Evolutionary conservation across 768 basidiomycete genomes (phyloP), one percentile per base, ranked within the genome.

Genomic region (Coprinopsis sp.): DNA sequence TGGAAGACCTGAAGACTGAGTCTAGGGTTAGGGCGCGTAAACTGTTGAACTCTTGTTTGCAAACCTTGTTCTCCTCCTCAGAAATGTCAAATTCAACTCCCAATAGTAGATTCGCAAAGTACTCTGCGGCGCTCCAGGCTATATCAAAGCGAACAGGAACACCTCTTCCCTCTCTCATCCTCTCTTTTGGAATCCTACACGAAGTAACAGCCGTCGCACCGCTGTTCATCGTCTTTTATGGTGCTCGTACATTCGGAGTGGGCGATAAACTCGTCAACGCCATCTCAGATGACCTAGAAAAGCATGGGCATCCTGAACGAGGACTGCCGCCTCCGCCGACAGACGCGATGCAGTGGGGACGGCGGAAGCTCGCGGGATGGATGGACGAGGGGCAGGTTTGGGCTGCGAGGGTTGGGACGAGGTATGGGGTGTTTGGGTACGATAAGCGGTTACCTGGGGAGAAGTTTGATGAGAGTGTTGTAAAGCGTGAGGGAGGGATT

Each of bases 181-280:
- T 87, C 33, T 90, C 91, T 0, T 95, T 96, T 53, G 81, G 78
- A 4, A 66, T 93, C 44, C 71, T 96, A 2, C 93, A 96, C 58
- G 92, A 96, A 59, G 52, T 90, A 10, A 92, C 91, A 0, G 91
- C 92, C 0, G 58, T 93, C 41, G 71, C 81, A 0, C 90, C 92
- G 2, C 73, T 93, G 23, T 74, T 84, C 3, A 77, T 80, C 28
- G 60, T 88, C 30, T 95, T 91, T 62, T 90, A 80, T 58, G 70
- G 72, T 0, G 80, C 89, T 7, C 71, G 84, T 27, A 61, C 75
- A 4, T 54, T 88, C 1, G 87, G 85, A 2, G 61, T 88, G 19
- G 92, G 93, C 0, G 82, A 86, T 44, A 67, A 63, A 30, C 62
- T 90, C 47, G 78, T 91, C 22, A 59, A 65, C 18, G 59, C 65